Base-by-base conservation (phyloP, 2,329 filamentous ascomycete species). In the Plectosphaerella cucumerina region DNA sequence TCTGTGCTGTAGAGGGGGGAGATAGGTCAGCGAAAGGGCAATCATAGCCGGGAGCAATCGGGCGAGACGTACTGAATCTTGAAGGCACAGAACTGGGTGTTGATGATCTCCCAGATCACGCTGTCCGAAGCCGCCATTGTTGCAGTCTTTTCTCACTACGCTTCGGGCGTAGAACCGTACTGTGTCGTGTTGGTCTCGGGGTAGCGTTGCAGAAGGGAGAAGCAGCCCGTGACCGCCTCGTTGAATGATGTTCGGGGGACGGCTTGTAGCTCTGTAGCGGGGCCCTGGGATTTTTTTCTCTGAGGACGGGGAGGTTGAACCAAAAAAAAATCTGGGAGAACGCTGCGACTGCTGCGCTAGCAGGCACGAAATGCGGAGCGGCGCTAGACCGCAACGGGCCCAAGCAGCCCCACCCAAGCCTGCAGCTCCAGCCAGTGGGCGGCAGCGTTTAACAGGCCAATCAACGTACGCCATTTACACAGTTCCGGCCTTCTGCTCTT, bases 71-170 rank as follows among this genome's bases (percentile, higher is more conserved):
- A 90, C 84, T 96, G 96, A 59, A 97, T 78, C 68, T 97, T 97
- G 78, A 92, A 97, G 48, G 88, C 86, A 76, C 94, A 97, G 69
- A 94, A 95, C 66, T 93, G 89, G 72, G 94, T 89, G 72, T 96
- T 95, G 60, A 97, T 96, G 52, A 97, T 89, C 69, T 92, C 86
- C 94, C 94, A 99, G 57, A 97, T 87, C 58, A 97, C 95, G 72
- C 97, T 93, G 77, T 97, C 93, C 56, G 90, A 95, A 18, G 39
- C 39, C 52, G 89, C 84, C 89, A 94, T 95, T 51, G 53, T 72
- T 63, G 33, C 64, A 51, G 18, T 53, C 44, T 31, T 43, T 42
- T 18, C 26, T 10, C 26, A 11, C 39, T 42, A 42, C 39, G 39
- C 39, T 20, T 12, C 26, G n/a, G 18, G 39, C 39, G 39, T 21